Percentiles rank a stretch among this genome's conserved stretches.
phyloP scores from a whole-genome alignment of 2,329 filamentous ascomycete species.

The Pleoardoris graminearum region DNA sequence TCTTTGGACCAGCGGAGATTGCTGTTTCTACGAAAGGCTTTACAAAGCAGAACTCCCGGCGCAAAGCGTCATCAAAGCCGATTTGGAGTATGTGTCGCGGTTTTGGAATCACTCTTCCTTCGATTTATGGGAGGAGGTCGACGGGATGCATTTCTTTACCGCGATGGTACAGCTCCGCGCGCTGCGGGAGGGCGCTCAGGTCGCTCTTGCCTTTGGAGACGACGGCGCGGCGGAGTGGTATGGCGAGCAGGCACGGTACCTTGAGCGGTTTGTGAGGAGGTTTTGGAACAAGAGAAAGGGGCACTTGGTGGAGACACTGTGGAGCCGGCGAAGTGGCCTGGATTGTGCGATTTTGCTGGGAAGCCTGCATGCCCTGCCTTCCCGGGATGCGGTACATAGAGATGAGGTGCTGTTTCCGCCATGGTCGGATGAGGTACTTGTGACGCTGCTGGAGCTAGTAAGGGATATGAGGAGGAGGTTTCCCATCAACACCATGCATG shows the following conservation, averaged over 20 bases:
- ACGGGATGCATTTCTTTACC: constrained; percentile 49
- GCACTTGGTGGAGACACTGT: constrained; percentile 44
- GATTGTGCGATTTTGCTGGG: constrained; percentile 47
- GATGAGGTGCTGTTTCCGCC: constrained; percentile 35
- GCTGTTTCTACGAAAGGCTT: constrained; percentile 38
- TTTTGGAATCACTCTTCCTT: constrained; percentile 49
- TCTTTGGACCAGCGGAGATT: constrained; percentile 65
- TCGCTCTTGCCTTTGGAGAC: constrained; percentile 42
- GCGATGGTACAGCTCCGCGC: constrained; percentile 44
- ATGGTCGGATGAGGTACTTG: constrained; percentile 45
- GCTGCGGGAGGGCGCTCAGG: constrained; percentile 39
- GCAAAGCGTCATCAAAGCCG: constrained; percentile 49
- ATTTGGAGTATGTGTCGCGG: constrained; percentile 50
- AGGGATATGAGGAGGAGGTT: constrained; percentile 43
- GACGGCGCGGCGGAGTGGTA: constrained; percentile 47
- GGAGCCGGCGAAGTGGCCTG: constrained; percentile 38
- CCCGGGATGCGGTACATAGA: constrained; percentile 12
- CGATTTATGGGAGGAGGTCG: constrained; percentile 53
- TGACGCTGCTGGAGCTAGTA: constrained; percentile 40
- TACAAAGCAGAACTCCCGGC: constrained; percentile 45
- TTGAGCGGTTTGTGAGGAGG: constrained; percentile 37
- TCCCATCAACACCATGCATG: constrained; percentile 74
- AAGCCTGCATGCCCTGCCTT: constrained; percentile 40
- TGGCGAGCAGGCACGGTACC: constrained; percentile 38
- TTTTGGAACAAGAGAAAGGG: constrained; percentile 46